Evolutionary conservation across 2,329 filamentous ascomycete species (phyloP).

Genomic region (Hypoxylon sp.): DNA sequence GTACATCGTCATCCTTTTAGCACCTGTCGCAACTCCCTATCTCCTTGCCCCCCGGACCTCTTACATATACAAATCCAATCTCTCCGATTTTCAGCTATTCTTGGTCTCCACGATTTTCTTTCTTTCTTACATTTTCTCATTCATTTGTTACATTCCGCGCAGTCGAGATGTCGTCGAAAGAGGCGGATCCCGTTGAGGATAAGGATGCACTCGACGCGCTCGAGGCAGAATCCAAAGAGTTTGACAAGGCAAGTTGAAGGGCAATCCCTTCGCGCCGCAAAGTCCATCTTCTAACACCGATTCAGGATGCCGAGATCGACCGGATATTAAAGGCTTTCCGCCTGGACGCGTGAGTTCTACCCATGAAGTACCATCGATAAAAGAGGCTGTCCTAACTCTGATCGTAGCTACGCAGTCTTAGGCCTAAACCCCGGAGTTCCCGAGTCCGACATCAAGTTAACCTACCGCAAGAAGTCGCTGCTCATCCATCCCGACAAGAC

Average conservation of each 20-base stretch:
- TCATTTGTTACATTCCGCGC: not conserved
- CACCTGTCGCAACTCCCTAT: constrained; percentile 35
- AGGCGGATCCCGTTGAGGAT: constrained; percentile 66
- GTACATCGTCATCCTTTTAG: constrained; percentile 7
- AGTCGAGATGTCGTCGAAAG: constrained; percentile 60
- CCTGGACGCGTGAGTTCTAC: constrained; percentile 68
- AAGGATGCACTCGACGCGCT: constrained; percentile 84
- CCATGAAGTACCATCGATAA: not conserved
- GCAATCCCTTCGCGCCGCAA: constrained; percentile 10
- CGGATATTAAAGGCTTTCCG: constrained; percentile 93
- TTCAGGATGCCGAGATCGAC: constrained; percentile 94
- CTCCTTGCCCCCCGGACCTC: constrained; percentile 19
- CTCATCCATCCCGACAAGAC: constrained; percentile 99
- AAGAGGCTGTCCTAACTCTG: constrained; percentile 1
- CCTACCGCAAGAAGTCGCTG: constrained; percentile 97
- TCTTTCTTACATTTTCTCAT: not conserved
- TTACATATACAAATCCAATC: constrained; percentile 4
- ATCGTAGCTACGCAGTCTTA: constrained; percentile 85
- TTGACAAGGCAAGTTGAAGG: constrained; percentile 77
- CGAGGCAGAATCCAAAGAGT: constrained; percentile 89
- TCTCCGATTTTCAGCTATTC: constrained; percentile 5
- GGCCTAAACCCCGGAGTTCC: constrained; percentile 96
- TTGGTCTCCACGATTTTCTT: constrained; percentile 2
- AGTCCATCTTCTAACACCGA: constrained; percentile 40
- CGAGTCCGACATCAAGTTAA: constrained; percentile 94